Evolutionary conservation across 2,329 filamentous ascomycete genomes (phyloP), one percentile per base, ranked within the genome.

Genomic region (Cryphonectria japonica): DNA sequence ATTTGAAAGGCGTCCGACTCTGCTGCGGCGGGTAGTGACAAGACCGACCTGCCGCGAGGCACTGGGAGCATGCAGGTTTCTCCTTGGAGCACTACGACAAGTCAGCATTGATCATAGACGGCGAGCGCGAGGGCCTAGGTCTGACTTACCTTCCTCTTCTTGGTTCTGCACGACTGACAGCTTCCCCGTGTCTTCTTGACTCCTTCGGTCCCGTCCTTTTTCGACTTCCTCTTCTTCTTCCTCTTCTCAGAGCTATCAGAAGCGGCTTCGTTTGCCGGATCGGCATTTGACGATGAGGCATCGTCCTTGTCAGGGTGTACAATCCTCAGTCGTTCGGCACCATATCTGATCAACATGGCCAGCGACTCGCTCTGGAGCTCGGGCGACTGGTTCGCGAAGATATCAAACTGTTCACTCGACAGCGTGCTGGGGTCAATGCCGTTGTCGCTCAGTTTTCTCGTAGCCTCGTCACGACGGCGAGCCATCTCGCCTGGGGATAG

Each of bases 301-400:
- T 67, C 71, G 22, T 80, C 79, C 54, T 83, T 82, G 9, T 78
- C 79, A 3, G 87, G 86, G 68, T 88, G 87, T 6, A 90, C 85
- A 65, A 90, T 89, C 14, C 85, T 82, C 34, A 90, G 78, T 19
- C 85, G 80, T 75, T 89, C 86, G 8, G 88, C 87, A 29, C 88
- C 88, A 69, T 89, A 89, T 75, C 83, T 85, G 0, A 84, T 82
- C 14, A 89, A 80, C 86, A 90, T 87, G 1, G 80, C 82, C 19
- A 90, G 78, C 0, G 88, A 89, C 68, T 86, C 83, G 67, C 80
- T 79, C 73, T 89, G 88, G 7, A 89, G 77, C 3, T 85, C 82
- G 0, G 87, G 86, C 0, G 87, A 84, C 77, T 90, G 88, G 69
- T 90, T 89, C 11, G 87, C 82, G 74, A 90, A 88, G 22, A 89